Evolutionary conservation across 2,329 filamentous ascomycete species (phyloP).

Genomic region (Plenodomus lindquistii): DNA sequence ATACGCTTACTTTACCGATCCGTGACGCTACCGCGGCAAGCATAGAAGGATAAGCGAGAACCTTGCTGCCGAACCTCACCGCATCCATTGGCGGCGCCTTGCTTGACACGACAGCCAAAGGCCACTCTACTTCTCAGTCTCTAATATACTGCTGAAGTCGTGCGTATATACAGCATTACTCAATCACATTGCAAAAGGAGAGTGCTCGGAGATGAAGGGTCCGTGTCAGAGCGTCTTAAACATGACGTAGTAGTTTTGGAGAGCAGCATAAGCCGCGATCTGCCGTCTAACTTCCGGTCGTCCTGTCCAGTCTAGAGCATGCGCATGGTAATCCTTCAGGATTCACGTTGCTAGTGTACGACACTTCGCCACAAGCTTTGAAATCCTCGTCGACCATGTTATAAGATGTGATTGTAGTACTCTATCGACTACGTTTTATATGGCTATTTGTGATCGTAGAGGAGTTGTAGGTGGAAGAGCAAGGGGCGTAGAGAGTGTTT

Average conservation of each 20-base stretch:
- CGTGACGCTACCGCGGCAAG: slow-evolving; percentile 9
- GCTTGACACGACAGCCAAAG: not conserved
- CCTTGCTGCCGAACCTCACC: slow-evolving; percentile 22
- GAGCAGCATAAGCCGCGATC: not conserved
- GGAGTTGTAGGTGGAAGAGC: slow-evolving; percentile 4
- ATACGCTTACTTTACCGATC: slow-evolving; percentile 16
- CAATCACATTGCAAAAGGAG: too few relatives aligned
- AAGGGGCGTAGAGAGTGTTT: slow-evolving; percentile 11
- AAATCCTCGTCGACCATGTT: too few relatives aligned
- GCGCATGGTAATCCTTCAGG: too few relatives aligned
- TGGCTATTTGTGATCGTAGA: not conserved
- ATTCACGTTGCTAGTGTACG: too few relatives aligned
- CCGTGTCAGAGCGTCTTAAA: not conserved
- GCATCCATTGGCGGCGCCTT: slow-evolving; percentile 1
- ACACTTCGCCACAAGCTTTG: too few relatives aligned
- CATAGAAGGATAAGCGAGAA: slow-evolving; percentile 22
- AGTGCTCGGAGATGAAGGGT: not conserved
- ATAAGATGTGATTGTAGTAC: not conserved
- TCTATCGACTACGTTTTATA: not conserved
- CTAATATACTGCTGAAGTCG: too few relatives aligned
- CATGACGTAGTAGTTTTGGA: not conserved
- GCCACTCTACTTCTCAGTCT: not conserved
- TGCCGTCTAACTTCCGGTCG: too few relatives aligned
- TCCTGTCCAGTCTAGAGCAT: too few relatives aligned
- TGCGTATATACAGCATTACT: too few relatives aligned